Evolutionary conservation across 139 green algal species (phyloP), one percentile per base, ranked within the genome.

Genomic region (Volvox africanus): DNA sequence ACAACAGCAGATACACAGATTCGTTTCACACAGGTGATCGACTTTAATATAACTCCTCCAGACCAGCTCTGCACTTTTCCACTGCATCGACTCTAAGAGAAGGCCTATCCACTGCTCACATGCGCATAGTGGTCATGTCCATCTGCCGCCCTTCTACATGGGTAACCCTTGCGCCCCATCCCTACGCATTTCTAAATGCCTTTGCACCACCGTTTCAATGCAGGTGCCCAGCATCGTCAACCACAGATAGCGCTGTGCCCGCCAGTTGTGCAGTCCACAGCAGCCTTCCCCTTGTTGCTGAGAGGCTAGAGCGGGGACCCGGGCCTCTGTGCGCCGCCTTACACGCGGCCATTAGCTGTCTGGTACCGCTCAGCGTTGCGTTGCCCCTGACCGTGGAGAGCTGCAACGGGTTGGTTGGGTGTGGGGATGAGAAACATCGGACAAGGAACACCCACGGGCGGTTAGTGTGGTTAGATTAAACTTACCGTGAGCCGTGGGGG

Each of bases 321-420:
- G 30, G 69, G 22, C 37, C 80, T 3, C 68, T 92, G 17, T 91
- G 61, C 14, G 12, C 61, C 1, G 91, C 89, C 14, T 87, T 95
- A 78, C 75, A 86, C 16, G 82, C 87, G 3, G 93, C 90, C 13
- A 83, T 95, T 17, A 24, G 32, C 73, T 30, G 33, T 28, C 83
- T 95, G 79, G 55, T 94, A 82, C 93, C 93, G 0, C 89, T 92
- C 12, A 80, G 84, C 33, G 83, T 81, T 18, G 86, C 76, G 22
- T 89, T 95, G 87, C 91, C 89, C 6, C 89, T 95, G 22, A 93
- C 61, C 61, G 88, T 96, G 32, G 80, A 79, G 18, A 55, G 67
- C 0, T 88, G 92, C 73, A 95, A 95, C 82, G 78, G 75, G 86
- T 90, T 32, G 32, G 86, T 9, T 19, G 73, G 9, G 28, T 0